Evolutionary conservation across 2,329 filamentous ascomycete genomes (phyloP).

Genomic region (Phaeophleospora eucalypticola): DNA sequence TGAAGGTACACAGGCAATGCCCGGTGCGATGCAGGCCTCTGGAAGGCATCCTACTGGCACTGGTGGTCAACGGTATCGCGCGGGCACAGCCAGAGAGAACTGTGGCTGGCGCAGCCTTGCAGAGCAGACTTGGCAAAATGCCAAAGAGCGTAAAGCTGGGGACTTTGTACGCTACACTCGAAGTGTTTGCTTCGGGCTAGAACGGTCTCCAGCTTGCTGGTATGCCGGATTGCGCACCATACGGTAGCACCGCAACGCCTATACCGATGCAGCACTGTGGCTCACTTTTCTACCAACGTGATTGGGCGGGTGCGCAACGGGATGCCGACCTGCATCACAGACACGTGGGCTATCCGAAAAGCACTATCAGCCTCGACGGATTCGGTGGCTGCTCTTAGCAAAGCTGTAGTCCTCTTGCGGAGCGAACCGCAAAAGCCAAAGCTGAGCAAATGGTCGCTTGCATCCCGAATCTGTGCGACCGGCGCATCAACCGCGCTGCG

Average conservation of each 20-base stretch:
- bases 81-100: background rate
- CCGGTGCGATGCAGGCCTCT: slow-evolving; percentile 16
- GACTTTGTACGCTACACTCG: background rate
- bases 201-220: slow-evolving; percentile 3
- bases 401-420: background rate
- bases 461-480: background rate
- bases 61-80: background rate
- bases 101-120: background rate
- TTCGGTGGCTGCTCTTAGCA: slow-evolving; percentile 2
- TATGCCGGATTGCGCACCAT: background rate
- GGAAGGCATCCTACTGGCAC: slow-evolving; percentile 2
- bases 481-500: background rate
- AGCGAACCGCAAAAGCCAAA: slow-evolving; percentile 7
- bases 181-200: slow-evolving; percentile 8
- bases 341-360: slow-evolving; percentile 8
- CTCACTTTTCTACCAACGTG: background rate
- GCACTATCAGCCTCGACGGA: slow-evolving; percentile 2
- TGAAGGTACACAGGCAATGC: slow-evolving; percentile 11
- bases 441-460: slow-evolving; percentile 3
- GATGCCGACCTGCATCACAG: background rate
- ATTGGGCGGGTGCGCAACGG: slow-evolving; percentile 5
- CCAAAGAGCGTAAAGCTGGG: background rate
- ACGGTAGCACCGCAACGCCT: slow-evolving; percentile 1
- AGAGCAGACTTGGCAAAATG: background rate
- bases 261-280: slow-evolving; percentile 1